Evolutionary conservation across 208 protist genomes (phyloP).

Genomic region (Acanthamoeba triangularis): DNA sequence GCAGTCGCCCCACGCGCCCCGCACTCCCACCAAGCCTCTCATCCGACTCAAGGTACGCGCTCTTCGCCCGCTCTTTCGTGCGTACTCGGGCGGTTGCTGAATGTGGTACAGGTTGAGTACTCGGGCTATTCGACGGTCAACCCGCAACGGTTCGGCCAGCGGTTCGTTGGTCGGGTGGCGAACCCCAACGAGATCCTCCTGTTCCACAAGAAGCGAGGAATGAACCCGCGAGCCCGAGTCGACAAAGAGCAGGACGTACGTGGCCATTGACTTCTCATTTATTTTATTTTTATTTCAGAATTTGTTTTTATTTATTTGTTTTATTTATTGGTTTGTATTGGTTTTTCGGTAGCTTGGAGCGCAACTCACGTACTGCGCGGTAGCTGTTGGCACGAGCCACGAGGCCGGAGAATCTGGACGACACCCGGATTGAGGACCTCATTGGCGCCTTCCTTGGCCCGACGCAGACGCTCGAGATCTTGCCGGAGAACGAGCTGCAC

Average conservation of each 20-base stretch:
- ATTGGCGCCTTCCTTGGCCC: constrained; percentile 73
- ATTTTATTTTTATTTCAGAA: background rate
- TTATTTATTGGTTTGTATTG: background rate
- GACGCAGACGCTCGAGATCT: constrained; percentile 35
- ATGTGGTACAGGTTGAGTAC: constrained; percentile 86
- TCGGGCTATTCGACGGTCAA: constrained; percentile 86
- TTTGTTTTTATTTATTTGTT: background rate
- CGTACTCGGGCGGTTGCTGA: constrained; percentile 45
- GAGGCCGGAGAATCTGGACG: constrained; percentile 42
- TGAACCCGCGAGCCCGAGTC: constrained; percentile 5
- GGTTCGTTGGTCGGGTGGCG: constrained; percentile 87
- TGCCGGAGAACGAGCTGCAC: constrained; percentile 82
- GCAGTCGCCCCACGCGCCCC: constrained; percentile 12
- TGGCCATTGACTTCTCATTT: background rate
- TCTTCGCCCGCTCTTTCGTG: too few relatives aligned
- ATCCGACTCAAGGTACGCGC: constrained; percentile 80
- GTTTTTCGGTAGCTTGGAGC: too few relatives aligned
- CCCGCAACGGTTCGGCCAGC: constrained; percentile 88
- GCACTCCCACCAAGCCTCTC: constrained; percentile 54
- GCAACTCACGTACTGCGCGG: too few relatives aligned
- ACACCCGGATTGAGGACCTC: constrained; percentile 79
- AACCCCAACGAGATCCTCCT: constrained; percentile 90
- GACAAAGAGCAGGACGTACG: constrained; percentile 38
- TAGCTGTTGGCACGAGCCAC: background rate
- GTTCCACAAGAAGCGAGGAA: constrained; percentile 81